phyloP scores from a whole-genome alignment of 306 rosid species.

The Ormosia semicastrata region DNA sequence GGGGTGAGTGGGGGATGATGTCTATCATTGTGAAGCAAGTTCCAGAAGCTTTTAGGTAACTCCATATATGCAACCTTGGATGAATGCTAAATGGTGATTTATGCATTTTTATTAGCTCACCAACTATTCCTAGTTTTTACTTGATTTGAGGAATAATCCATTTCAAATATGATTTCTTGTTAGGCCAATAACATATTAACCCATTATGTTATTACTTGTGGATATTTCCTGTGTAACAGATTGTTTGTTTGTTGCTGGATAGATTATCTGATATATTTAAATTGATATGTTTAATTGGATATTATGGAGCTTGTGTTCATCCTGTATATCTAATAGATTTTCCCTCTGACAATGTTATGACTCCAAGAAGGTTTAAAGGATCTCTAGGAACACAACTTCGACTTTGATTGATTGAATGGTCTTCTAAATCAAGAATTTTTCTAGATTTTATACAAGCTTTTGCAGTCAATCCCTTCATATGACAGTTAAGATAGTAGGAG shows the following conservation, averaged over 20 bases:
- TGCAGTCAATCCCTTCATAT: not conserved
- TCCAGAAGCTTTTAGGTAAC: not conserved
- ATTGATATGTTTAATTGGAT: not conserved
- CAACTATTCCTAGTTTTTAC: not conserved
- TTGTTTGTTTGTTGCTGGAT: not conserved
- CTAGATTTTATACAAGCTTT: too few species aligned
- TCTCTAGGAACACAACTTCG: not conserved
- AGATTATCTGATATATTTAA: not conserved
- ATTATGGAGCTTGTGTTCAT: not conserved
- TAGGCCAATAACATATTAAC: not conserved
- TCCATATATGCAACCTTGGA: not conserved
- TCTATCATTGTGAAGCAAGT: not conserved
- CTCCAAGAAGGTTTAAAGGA: not conserved
- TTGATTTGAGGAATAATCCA: not conserved
- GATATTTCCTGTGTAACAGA: not conserved
- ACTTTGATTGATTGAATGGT: not conserved
- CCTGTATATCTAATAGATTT: not conserved
- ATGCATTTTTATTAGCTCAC: not conserved
- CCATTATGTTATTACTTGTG: not conserved
- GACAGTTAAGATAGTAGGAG: not conserved
- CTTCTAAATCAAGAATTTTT: not conserved
- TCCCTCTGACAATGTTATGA: not conserved
- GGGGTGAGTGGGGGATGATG: not conserved
- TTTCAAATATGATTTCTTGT: not conserved
- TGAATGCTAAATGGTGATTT: not conserved